Conservation (phyloP, 192 early-diverging fungal species). For the Allomyces arbusculus region DNA sequence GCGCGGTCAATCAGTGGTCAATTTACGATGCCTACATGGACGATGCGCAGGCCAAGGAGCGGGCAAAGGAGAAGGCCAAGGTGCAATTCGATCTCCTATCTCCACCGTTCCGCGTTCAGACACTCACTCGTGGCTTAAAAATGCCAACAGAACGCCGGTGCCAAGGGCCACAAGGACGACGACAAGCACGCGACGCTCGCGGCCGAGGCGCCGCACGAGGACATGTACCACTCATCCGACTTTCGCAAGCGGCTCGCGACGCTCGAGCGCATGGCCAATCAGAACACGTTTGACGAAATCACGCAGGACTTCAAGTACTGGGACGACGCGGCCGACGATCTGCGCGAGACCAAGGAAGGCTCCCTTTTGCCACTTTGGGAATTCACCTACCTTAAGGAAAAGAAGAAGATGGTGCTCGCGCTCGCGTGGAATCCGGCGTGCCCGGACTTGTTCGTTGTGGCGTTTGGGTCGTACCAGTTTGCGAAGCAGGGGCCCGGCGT, state of each 20-base stretch:
- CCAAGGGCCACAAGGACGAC: slow-evolving; percentile 33
- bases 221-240: slow-evolving; percentile 34
- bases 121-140: neutral
- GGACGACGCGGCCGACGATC: slow-evolving; percentile 40
- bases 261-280: slow-evolving; percentile 42
- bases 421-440: slow-evolving; percentile 32
- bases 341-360: slow-evolving; percentile 28
- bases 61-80: slow-evolving; percentile 33
- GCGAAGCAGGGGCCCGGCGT: slow-evolving; percentile 35
- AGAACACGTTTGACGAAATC: slow-evolving; percentile 45
- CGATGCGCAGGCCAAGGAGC: slow-evolving; percentile 34
- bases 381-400: slow-evolving; percentile 34
- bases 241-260: slow-evolving; percentile 28
- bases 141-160: slow-evolving; percentile 8
- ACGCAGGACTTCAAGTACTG: slow-evolving; percentile 44
- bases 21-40: slow-evolving; percentile 43
- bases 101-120: neutral
- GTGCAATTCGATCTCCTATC: slow-evolving; percentile 2
- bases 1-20: slow-evolving; percentile 39
- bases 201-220: slow-evolving; percentile 21
- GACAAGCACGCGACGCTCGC: slow-evolving; percentile 24
- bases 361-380: slow-evolving; percentile 36
- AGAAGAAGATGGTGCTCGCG: slow-evolving; percentile 35
- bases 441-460: slow-evolving; percentile 33
- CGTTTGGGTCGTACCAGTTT: slow-evolving; percentile 42